phyloP scores from a whole-genome alignment of 352 stramenopile genomes.

The Pythium insidiosum region DNA sequence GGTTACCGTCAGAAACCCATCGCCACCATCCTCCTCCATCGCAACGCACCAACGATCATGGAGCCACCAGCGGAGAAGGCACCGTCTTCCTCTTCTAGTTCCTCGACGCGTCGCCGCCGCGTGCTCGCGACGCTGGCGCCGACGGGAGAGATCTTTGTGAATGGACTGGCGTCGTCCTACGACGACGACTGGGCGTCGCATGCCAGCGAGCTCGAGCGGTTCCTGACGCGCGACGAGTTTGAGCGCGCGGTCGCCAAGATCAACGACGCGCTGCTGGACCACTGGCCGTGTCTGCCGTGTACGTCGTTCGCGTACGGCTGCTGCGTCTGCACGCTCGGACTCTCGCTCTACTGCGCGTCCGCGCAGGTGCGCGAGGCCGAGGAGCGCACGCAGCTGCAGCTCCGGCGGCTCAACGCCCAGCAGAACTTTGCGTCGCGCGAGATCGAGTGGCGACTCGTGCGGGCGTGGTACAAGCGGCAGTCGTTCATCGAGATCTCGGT shows the following conservation, averaged over 20 bases:
- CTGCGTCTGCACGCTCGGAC: constrained; percentile 71
- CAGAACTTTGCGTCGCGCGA: constrained; percentile 41
- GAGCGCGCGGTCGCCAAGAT: constrained; percentile 48
- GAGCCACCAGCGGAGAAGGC: background rate
- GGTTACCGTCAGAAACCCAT: too few species aligned
- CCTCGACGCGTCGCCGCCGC: constrained; percentile 1
- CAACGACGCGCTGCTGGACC: constrained; percentile 75
- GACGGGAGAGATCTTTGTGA: constrained; percentile 71
- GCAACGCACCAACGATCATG: background rate
- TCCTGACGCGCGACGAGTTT: constrained; percentile 67
- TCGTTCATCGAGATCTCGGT: constrained; percentile 64
- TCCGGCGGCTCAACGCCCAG: constrained; percentile 65
- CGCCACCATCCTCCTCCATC: too few species aligned
- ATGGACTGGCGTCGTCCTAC: constrained; percentile 67
- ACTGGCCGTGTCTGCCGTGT: constrained; percentile 80
- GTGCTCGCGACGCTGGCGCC: constrained; percentile 43
- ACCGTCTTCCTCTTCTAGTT: background rate
- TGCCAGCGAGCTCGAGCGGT: constrained; percentile 21
- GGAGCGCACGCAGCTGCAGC: constrained; percentile 46
- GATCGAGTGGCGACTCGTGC: constrained; percentile 58
- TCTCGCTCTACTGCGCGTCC: constrained; percentile 77
- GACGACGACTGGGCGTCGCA: constrained; percentile 62
- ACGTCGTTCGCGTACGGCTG: constrained; percentile 76
- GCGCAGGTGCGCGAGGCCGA: constrained; percentile 71
- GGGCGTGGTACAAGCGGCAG: constrained; percentile 55